Conservation (phyloP, 441 rosid genomes). For the Gossypium davidsonii region DNA sequence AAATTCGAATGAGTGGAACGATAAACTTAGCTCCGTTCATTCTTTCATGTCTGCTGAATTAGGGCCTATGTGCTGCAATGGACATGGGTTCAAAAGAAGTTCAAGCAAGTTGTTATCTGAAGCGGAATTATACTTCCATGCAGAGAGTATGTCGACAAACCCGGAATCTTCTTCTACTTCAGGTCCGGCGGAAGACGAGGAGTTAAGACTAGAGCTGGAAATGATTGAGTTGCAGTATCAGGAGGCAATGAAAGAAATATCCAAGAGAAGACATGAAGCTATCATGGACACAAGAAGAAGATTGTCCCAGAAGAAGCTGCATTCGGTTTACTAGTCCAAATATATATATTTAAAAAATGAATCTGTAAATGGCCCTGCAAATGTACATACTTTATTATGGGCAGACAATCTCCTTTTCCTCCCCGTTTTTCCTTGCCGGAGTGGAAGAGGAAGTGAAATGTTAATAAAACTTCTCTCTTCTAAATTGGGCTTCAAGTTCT, state of each 20-base stretch:
- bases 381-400: constrained; percentile 3
- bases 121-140: constrained; percentile 5
- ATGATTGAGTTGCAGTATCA: constrained; percentile 41
- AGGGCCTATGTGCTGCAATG: constrained; percentile 17
- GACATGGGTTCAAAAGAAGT: background rate
- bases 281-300: constrained; percentile 42
- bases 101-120: background rate
- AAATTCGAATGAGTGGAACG: constrained; percentile 28
- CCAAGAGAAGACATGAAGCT: constrained; percentile 46
- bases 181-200: constrained; percentile 24
- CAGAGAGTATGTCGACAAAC: constrained; percentile 6
- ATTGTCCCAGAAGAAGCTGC: constrained; percentile 27
- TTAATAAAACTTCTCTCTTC: too few relatives aligned
- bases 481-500: too few relatives aligned
- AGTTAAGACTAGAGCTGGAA: constrained; percentile 35
- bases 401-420: background rate
- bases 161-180: background rate
- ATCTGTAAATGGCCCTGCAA: constrained; percentile 3
- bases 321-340: constrained; percentile 7
- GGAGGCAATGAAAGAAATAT: constrained; percentile 39
- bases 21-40: constrained; percentile 19
- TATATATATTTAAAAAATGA: background rate
- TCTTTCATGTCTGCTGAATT: constrained; percentile 26
- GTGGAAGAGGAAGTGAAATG: background rate
- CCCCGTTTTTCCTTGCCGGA: background rate